These are phyloP conservation scores for Flaveria ramosissima DNA, from an alignment of 129 eudicot genomes.

Conservation along the genomic window DNA sequence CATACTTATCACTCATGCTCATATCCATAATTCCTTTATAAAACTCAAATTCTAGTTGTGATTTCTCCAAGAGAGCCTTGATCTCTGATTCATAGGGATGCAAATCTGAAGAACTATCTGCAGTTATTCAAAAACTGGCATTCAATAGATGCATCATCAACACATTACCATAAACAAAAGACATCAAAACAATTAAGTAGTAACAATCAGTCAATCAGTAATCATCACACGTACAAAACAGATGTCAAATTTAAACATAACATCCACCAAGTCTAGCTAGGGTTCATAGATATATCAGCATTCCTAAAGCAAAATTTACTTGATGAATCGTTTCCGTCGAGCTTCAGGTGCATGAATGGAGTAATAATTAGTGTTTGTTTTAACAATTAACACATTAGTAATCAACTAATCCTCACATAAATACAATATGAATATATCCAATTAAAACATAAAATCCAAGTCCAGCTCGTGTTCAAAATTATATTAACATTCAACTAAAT, in stretches of 20 bases:
- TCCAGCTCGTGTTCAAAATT: conserved; percentile 27
- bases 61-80: conserved; percentile 46
- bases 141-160: conserved; percentile 18
- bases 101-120: conserved; percentile 46
- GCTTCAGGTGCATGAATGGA: conserved; percentile 70
- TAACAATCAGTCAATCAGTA: neutral
- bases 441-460: neutral
- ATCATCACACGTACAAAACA: neutral
- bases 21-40: conserved; percentile 30
- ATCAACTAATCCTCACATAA: neutral
- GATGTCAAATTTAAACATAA: neutral
- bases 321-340: conserved; percentile 21
- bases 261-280: conserved; percentile 20
- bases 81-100: conserved; percentile 76
- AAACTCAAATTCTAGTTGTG: conserved; percentile 36
- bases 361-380: conserved; percentile 8
- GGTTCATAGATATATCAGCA: conserved; percentile 14
- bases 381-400: neutral
- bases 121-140: conserved; percentile 15
- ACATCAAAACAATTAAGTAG: neutral
- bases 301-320: neutral
- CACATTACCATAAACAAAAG: neutral
- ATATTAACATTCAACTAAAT: conserved; percentile 1
- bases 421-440: neutral
- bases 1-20: conserved; percentile 45